phyloP scores from a whole-genome alignment of 495 filamentous ascomycete genomes.

The Annulohypoxylon moriforme region DNA sequence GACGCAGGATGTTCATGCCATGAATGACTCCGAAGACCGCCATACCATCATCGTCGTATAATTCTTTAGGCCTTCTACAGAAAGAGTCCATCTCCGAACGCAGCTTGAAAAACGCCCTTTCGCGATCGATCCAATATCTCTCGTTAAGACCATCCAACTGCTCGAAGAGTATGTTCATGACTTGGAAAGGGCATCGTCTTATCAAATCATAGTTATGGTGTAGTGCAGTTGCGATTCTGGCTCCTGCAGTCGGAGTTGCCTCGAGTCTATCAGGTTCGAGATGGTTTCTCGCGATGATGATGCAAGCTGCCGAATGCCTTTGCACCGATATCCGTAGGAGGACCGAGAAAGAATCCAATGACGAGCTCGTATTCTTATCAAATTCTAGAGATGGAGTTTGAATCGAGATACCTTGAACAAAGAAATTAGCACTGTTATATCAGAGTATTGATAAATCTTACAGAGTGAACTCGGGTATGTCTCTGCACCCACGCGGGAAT shows the following conservation, averaged over 20 bases:
- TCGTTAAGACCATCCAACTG: not conserved
- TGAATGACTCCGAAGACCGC: not conserved
- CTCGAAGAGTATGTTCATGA: slow-evolving; percentile 7
- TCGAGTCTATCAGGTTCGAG: not conserved
- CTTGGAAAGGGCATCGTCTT: slow-evolving; percentile 1
- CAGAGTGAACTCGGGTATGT: not conserved
- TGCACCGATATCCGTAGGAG: not conserved
- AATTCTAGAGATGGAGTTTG: not conserved
- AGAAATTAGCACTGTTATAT: not conserved
- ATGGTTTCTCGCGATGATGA: not conserved
- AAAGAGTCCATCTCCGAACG: not conserved
- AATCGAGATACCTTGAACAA: not conserved
- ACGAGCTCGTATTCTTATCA: not conserved
- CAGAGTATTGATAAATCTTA: not conserved
- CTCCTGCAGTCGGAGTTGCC: not conserved
- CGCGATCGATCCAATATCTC: not conserved
- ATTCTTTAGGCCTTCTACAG: not conserved
- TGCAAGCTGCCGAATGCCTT: not conserved
- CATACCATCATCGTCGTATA: not conserved
- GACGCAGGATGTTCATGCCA: not conserved
- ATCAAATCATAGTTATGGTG: not conserved
- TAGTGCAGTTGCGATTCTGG: not conserved
- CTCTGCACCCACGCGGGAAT: not conserved
- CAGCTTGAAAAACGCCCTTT: not conserved
- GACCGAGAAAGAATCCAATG: not conserved